phyloP scores from a whole-genome alignment of 1,284 basidiomycete species.

The Rhodofomes roseus region DNA sequence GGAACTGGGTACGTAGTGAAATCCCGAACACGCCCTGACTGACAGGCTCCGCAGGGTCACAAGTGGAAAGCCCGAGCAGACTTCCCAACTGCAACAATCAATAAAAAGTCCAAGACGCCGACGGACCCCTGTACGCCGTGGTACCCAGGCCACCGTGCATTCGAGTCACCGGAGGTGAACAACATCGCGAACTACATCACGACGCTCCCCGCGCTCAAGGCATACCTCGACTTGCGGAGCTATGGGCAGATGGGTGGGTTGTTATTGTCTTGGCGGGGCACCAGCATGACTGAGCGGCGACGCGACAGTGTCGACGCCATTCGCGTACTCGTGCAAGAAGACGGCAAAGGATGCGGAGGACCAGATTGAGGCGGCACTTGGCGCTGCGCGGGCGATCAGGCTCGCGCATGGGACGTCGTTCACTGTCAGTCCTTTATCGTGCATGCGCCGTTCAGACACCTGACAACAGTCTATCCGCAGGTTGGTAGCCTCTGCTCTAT shows the following conservation, averaged over 20 bases:
- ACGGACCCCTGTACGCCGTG: constrained; percentile 66
- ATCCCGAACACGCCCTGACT: background rate
- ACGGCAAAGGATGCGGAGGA: constrained; percentile 79
- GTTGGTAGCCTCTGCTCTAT: constrained; percentile 67
- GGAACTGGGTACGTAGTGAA: constrained; percentile 26
- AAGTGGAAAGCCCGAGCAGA: constrained; percentile 50
- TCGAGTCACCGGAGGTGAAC: constrained; percentile 74
- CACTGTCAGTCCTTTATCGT: constrained; percentile 32
- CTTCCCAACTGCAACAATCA: constrained; percentile 16
- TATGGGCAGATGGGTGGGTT: constrained; percentile 81
- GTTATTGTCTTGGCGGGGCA: background rate
- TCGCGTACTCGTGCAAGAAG: constrained; percentile 68
- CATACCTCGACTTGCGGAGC: constrained; percentile 75
- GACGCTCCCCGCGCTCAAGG: constrained; percentile 47
- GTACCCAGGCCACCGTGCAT: constrained; percentile 70
- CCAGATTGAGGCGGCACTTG: constrained; percentile 73
- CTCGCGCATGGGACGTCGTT: constrained; percentile 53
- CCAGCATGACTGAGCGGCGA: background rate
- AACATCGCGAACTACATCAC: constrained; percentile 71
- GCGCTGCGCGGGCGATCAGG: constrained; percentile 63
- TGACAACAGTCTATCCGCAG: constrained; percentile 24
- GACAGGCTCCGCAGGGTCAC: constrained; percentile 40
- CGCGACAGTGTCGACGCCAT: constrained; percentile 62
- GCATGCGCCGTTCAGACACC: background rate
- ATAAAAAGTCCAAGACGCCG: constrained; percentile 25